These are phyloP conservation scores for Eucalyptus decipiens DNA, from an alignment of 345 rosid genomes.

Conservation along the genomic window DNA sequence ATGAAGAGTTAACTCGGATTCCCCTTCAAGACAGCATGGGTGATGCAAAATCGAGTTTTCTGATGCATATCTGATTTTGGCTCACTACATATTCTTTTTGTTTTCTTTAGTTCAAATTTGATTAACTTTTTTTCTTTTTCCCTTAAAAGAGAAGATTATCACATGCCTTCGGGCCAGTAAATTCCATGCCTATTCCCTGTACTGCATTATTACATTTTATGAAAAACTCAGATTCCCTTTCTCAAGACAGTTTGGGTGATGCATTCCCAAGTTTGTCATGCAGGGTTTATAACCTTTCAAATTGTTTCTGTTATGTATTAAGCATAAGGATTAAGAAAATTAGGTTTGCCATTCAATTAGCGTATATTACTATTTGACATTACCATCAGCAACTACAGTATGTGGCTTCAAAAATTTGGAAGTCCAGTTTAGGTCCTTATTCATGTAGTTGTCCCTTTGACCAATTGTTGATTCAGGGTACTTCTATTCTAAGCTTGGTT, in stretches of 20 bases:
- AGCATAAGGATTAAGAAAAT: background rate
- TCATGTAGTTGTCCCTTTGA: background rate
- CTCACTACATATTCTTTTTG: background rate
- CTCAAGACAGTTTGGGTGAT: background rate
- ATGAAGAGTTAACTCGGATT: conserved; percentile 4
- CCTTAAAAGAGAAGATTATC: background rate
- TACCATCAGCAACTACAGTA: background rate
- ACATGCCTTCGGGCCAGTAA: background rate
- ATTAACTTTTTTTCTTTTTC: background rate
- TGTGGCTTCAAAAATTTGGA: background rate
- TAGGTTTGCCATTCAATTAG: background rate
- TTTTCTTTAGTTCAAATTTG: background rate
- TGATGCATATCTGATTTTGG: background rate
- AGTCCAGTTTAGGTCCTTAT: background rate
- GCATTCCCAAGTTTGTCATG: background rate
- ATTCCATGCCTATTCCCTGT: background rate
- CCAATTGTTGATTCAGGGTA: background rate
- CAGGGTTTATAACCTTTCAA: background rate
- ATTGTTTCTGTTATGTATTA: background rate
- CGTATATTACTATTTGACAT: background rate
- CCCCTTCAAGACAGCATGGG: conserved; percentile 3
- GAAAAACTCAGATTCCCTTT: background rate
- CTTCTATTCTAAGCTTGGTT: background rate
- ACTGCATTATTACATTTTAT: background rate
- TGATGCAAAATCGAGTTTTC: conserved; percentile 4